Percentiles rank a stretch among this genome's conserved stretches.
Evolutionary conservation across 1,284 basidiomycete genomes (phyloP).

Genomic region (Hortiboletus rubellus): DNA sequence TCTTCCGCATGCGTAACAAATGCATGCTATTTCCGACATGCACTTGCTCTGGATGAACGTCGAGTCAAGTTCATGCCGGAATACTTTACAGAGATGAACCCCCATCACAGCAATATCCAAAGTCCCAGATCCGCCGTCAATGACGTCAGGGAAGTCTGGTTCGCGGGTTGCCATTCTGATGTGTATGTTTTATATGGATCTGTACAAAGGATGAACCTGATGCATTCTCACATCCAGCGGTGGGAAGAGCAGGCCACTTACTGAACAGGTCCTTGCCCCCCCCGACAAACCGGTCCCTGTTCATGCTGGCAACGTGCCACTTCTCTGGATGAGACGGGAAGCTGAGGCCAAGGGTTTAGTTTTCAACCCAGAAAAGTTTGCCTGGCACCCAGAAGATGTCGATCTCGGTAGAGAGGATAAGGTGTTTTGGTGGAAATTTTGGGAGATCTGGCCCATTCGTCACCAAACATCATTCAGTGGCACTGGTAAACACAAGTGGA

Average conservation of each 20-base stretch:
- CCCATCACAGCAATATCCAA: constrained; percentile 22
- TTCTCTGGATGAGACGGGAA: constrained; percentile 19
- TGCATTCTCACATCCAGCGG: neutral
- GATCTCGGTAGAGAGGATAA: constrained; percentile 5
- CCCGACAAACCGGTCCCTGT: neutral
- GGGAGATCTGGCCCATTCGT: constrained; percentile 21
- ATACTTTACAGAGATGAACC: constrained; percentile 26
- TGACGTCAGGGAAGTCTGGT: constrained; percentile 23
- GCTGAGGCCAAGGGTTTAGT: constrained; percentile 1
- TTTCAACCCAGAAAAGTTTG: neutral
- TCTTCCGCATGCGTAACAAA: constrained; percentile 15
- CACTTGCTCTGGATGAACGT: constrained; percentile 40
- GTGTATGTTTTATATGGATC: constrained; percentile 3
- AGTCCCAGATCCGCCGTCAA: neutral
- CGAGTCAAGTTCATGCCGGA: constrained; percentile 43
- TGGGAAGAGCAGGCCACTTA: neutral
- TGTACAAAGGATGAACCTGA: neutral
- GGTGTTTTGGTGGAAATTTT: constrained; percentile 15
- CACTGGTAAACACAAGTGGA: neutral
- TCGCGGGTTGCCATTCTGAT: constrained; percentile 13
- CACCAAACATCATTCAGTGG: constrained; percentile 20
- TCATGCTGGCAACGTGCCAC: constrained; percentile 19
- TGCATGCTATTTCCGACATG: constrained; percentile 39
- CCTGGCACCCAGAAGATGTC: constrained; percentile 11
- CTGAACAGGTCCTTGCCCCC: too few relatives aligned